Evolutionary conservation across 2,329 filamentous ascomycete genomes (phyloP).

Genomic region (Ceratocystis cacaofunesta): DNA sequence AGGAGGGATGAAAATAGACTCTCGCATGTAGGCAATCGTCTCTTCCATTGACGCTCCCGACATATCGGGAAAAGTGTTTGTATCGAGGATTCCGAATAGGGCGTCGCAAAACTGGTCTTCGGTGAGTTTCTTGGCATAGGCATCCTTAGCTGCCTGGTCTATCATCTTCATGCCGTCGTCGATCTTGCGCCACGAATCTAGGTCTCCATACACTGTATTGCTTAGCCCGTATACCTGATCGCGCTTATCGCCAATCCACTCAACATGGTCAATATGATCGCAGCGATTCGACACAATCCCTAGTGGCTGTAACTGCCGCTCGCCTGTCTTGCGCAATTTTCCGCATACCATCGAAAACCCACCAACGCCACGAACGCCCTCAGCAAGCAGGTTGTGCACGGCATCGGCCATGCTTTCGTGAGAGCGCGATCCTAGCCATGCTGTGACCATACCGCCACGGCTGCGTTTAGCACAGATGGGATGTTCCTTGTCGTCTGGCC

Average conservation of each 20-base stretch:
- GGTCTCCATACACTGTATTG: slow-evolving; percentile 43
- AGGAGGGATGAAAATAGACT: slow-evolving; percentile 47
- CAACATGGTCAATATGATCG: slow-evolving; percentile 37
- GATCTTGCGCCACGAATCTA: slow-evolving; percentile 47
- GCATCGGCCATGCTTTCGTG: slow-evolving; percentile 36
- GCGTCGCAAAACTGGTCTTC: slow-evolving; percentile 36
- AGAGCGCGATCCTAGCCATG: slow-evolving; percentile 40
- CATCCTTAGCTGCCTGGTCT: slow-evolving; percentile 28
- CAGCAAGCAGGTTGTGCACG: slow-evolving; percentile 37
- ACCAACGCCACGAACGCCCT: slow-evolving; percentile 45
- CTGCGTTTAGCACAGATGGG: slow-evolving; percentile 41
- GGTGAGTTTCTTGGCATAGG: slow-evolving; percentile 24
- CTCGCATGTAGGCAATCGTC: slow-evolving; percentile 37
- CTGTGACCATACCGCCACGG: slow-evolving; percentile 48
- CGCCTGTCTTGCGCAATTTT: slow-evolving; percentile 30
- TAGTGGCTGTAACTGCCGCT: slow-evolving; percentile 30
- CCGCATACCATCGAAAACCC: slow-evolving; percentile 54
- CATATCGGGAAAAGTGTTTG: slow-evolving; percentile 37
- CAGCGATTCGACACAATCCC: slow-evolving; percentile 49
- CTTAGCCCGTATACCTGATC: slow-evolving; percentile 44
- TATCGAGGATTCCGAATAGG: slow-evolving; percentile 41
- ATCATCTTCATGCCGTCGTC: slow-evolving; percentile 35
- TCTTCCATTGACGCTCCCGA: slow-evolving; percentile 33
- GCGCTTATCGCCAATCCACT: slow-evolving; percentile 39
- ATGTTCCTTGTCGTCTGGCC: slow-evolving; percentile 34